Evolutionary conservation across 2,329 filamentous ascomycete species (phyloP).

Genomic region (Phialocephala subalpina): DNA sequence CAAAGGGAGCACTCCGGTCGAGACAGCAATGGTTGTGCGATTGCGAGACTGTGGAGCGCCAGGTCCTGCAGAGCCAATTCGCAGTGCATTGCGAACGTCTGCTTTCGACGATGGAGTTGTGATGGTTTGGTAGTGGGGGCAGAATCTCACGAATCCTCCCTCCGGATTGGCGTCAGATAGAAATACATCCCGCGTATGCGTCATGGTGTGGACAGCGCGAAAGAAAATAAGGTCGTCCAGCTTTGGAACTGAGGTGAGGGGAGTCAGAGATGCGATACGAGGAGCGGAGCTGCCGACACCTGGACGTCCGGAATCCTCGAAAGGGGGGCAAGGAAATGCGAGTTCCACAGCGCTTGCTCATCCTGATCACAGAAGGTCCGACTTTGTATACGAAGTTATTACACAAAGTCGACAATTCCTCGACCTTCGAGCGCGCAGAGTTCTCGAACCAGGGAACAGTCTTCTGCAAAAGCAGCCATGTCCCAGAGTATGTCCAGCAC

Average conservation of each 20-base stretch:
- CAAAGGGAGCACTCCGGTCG: no score
- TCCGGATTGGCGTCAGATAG: not conserved
- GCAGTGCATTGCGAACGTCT: not conserved
- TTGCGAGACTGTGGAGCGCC: not conserved
- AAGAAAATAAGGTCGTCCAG: not conserved
- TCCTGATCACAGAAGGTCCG: not conserved
- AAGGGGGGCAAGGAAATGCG: not conserved
- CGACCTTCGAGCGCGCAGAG: not conserved
- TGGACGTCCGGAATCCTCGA: not conserved
- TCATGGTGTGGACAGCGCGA: not conserved
- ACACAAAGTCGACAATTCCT: not conserved
- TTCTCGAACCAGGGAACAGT: not conserved
- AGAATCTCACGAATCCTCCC: not conserved
- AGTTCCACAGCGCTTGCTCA: not conserved
- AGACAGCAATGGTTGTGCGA: not conserved
- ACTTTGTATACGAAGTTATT: not conserved
- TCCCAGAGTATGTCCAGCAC: not conserved
- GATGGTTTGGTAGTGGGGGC: not conserved
- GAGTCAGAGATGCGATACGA: not conserved
- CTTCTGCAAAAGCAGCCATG: no score
- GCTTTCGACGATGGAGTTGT: not conserved
- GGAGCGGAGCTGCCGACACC: not conserved
- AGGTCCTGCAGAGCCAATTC: not conserved
- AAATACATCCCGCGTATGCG: not conserved
- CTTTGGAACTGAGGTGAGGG: not conserved